These are phyloP conservation scores for Yamadazyma philogaea DNA, from an alignment of 805 yeast species.

Conservation along the genomic window DNA sequence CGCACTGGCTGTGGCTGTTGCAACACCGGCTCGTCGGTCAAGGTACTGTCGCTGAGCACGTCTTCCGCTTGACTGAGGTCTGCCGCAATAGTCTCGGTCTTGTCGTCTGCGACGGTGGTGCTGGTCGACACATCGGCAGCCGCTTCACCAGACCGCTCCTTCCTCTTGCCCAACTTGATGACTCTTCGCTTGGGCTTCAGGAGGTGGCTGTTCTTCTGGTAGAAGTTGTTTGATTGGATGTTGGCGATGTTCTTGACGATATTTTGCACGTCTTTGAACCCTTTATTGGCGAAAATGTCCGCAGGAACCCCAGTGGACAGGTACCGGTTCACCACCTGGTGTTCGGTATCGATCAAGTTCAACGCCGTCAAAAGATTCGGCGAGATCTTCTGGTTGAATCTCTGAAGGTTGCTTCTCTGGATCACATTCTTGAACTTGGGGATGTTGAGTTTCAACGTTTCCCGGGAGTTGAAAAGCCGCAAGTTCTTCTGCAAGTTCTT, in stretches of 20 bases:
- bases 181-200: constrained; percentile 43
- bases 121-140: not conserved
- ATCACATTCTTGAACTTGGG: constrained; percentile 56
- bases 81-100: not conserved
- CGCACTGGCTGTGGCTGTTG: constrained; percentile 17
- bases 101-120: not conserved
- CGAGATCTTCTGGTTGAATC: constrained; percentile 33
- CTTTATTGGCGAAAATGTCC: constrained; percentile 29
- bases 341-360: constrained; percentile 22
- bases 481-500: constrained; percentile 40
- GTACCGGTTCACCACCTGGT: constrained; percentile 17
- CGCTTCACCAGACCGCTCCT: not conserved
- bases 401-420: constrained; percentile 52
- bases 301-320: constrained; percentile 38
- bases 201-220: constrained; percentile 24
- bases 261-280: constrained; percentile 30
- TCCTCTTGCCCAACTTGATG: constrained; percentile 28
- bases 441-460: constrained; percentile 70
- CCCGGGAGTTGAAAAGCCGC: constrained; percentile 64
- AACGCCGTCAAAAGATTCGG: constrained; percentile 39
- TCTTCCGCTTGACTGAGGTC: constrained; percentile 5
- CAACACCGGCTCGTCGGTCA: constrained; percentile 8
- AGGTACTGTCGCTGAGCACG: constrained; percentile 7
- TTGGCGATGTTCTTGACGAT: constrained; percentile 41
- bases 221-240: constrained; percentile 44